Base-by-base conservation (phyloP, 129 eudicot species). In the Helianthus tuberosus region DNA sequence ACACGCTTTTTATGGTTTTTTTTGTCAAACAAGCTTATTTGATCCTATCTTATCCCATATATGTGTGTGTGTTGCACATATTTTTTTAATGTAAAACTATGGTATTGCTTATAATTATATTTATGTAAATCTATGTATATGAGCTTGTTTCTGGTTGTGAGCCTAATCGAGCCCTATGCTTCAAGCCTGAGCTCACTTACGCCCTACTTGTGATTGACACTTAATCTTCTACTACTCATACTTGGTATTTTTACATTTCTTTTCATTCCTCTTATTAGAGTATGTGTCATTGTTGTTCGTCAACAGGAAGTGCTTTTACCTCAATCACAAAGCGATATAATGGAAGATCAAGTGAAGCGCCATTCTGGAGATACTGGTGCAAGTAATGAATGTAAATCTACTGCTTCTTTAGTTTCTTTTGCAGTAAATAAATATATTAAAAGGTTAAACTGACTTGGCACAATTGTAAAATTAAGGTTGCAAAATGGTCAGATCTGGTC, bases 251-350 rank as follows among this genome's bases (percentile, higher is more conserved):
- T 6, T 16, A 25, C 3, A 6, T 12, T 73, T 55, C 14, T 57
- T 68, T 13, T 47, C 12, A 10, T 15, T 67, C 29, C 59, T 25
- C 32, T 77, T 59, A 13, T 48, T 29, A 14, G 62, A 58, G 63
- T 23, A 59, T 35, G 16, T 35, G 13, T 58, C 39, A 59, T 23
- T 50, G 39, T 51, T 61, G 64, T 53, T 41, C 66, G 41, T 78
- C 10, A 20, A 54, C 83, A 85, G 94, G 85, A 72, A 71, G 73
- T 51, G 44, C 67, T 67, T 54, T 64, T 41, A 48, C 64, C 84
- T 78, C 76, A 6, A 68, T 59, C 68, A 53, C 73, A 27, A 38
- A 71, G 59, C 11, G 80, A 76, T 72, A 32, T 64, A 39, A 38
- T 84, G 47, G 78, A 66, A 60, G 82, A 76, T 71, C 79, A 68